Percentiles rank a stretch among this genome's conserved stretches.
These are phyloP conservation scores for Zelopaecilomyces penicillatus DNA, from an alignment of 2,329 filamentous ascomycete genomes.

Conservation along the genomic window DNA sequence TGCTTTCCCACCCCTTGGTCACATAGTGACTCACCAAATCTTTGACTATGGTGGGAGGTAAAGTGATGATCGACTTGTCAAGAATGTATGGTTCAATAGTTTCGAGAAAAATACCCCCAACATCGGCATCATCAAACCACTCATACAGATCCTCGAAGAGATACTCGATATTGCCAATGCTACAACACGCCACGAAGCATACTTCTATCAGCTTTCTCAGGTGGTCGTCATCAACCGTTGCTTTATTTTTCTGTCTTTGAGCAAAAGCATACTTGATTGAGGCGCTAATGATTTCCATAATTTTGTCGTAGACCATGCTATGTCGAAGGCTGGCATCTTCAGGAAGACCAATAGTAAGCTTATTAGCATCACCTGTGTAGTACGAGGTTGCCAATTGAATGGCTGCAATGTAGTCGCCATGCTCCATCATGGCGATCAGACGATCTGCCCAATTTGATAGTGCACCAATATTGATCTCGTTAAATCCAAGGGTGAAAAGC, in stretches of 20 bases:
- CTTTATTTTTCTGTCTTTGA: slow-evolving; percentile 46
- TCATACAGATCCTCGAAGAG: slow-evolving; percentile 87
- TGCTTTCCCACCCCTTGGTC: slow-evolving; percentile 61
- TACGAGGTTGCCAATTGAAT: slow-evolving; percentile 88
- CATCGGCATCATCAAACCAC: slow-evolving; percentile 72
- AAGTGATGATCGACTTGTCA: slow-evolving; percentile 60
- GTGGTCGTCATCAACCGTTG: slow-evolving; percentile 44
- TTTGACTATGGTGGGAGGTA: slow-evolving; percentile 81
- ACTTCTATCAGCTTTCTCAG: slow-evolving; percentile 71
- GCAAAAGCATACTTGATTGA: slow-evolving; percentile 85
- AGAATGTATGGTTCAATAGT: slow-evolving; percentile 83
- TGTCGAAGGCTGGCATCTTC: slow-evolving; percentile 72
- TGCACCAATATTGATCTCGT: slow-evolving; percentile 82
- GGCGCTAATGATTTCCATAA: slow-evolving; percentile 87
- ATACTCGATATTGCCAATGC: slow-evolving; percentile 70
- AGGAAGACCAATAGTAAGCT: slow-evolving; percentile 85
- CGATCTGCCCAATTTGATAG: slow-evolving; percentile 97
- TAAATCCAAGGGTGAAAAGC: slow-evolving; percentile 86
- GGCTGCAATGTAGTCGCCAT: slow-evolving; percentile 89
- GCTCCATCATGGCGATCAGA: slow-evolving; percentile 86
- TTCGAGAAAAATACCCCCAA: slow-evolving; percentile 73
- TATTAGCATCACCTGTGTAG: slow-evolving; percentile 85
- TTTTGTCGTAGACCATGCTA: slow-evolving; percentile 74
- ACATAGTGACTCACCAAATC: slow-evolving; percentile 77
- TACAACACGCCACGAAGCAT: slow-evolving; percentile 76